Evolutionary conservation across 176 grass and related monocot species (phyloP), one percentile per base, ranked within the genome.

Genomic region (Carex kokanica): DNA sequence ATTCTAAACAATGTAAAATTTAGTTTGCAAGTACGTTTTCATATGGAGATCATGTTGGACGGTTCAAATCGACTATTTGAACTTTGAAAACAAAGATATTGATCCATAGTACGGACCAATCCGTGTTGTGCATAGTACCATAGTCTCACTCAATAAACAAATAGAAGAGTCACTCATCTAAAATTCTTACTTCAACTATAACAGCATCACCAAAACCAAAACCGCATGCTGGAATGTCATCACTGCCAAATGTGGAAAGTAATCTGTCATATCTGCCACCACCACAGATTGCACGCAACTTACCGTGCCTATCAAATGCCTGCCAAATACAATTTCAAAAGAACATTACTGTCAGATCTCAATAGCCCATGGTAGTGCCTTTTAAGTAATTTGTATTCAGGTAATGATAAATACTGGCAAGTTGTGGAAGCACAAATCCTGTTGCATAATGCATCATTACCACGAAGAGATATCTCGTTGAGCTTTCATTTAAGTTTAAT

Each of bases 151-250:
- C 36, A 38, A 32, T 36, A 79, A 15, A 84, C 47, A 11, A 65
- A 85, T 53, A 55, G 24, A 51, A 25, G 59, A 61, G 49, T 31
- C 47, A 32, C 27, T 52, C 8, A 0, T 74, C 25, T 49, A 0
- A 34, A 16, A 49, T 78, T 80, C 90, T 90, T 93, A 98, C 96
- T 88, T 98, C 93, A 49, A 98, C 86, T 83, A 98, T 95, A 61
- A 98, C 96, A 73, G 96, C 91, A 86, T 95, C 93, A 62, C 96
- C 96, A 87, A 98, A 98, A 85, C 93, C 96, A 83, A 98, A 98
- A 25, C 93, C 96, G 79, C 96, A 98, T 67, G 96, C 93, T 41
- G 89, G 91, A 69, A 95, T 85, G 69, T 98, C 91, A 60, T 95
- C 93, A 87, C 89, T 93, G 66, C 96, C 96, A 91, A 98, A 98